Conservation (phyloP, 1,284 basidiomycete genomes). For the Cryptococcus deneoformans region DNA sequence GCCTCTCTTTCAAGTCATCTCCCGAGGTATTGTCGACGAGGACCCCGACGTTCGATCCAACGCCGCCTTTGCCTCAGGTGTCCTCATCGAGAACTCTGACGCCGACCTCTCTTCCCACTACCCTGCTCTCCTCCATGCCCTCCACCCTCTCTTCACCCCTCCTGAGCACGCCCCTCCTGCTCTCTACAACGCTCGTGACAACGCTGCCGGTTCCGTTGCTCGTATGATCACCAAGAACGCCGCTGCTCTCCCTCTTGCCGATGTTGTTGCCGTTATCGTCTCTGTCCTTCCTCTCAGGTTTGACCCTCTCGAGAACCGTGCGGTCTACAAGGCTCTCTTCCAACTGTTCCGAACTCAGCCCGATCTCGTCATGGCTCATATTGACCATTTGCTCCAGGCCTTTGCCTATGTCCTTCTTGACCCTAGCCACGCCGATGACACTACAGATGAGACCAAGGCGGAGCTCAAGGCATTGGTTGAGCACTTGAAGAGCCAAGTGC, state of each 20-base stretch:
- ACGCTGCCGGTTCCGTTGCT: conserved; percentile 88
- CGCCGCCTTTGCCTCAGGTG: conserved; percentile 90
- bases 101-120: conserved; percentile 83
- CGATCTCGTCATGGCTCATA: conserved; percentile 64
- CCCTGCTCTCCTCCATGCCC: conserved; percentile 67
- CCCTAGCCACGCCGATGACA: conserved; percentile 66
- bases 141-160: conserved; percentile 79
- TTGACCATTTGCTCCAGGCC: conserved; percentile 78
- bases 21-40: conserved; percentile 74
- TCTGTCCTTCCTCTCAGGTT: conserved; percentile 80
- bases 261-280: conserved; percentile 80
- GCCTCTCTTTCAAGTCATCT: conserved; percentile 78
- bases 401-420: conserved; percentile 84
- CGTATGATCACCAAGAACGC: conserved; percentile 84
- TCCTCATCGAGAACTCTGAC: conserved; percentile 84
- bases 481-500: conserved; percentile 58
- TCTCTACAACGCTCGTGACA: conserved; percentile 84
- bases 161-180: conserved; percentile 55
- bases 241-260: conserved; percentile 77
- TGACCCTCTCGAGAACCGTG: conserved; percentile 84
- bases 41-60: conserved; percentile 95
- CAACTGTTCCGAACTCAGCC: conserved; percentile 76
- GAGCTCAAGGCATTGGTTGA: conserved; percentile 73
- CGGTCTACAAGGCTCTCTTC: conserved; percentile 89
- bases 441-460: conserved; percentile 70